These are phyloP conservation scores for Diplocarpon mali DNA, from an alignment of 2,329 filamentous ascomycete species.

Conservation along the genomic window DNA sequence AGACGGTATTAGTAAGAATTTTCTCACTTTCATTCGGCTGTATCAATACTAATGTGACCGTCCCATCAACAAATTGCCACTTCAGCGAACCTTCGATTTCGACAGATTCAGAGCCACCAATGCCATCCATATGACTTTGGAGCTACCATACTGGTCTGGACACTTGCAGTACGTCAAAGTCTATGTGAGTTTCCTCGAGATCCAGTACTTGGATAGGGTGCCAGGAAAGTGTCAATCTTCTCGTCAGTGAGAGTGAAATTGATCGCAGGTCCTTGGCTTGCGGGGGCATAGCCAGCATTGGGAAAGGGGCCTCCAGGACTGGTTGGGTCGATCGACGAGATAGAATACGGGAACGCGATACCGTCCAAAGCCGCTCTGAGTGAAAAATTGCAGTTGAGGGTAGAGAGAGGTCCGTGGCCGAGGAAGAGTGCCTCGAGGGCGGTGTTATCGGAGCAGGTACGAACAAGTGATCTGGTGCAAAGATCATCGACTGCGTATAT, in stretches of 20 bases:
- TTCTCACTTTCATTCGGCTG: neutral
- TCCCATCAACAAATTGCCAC: conserved; percentile 1
- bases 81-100: neutral
- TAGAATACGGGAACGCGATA: neutral
- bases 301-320: neutral
- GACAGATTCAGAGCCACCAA: neutral
- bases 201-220: neutral
- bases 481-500: neutral
- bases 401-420: neutral
- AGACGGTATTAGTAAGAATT: neutral
- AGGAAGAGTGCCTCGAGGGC: neutral
- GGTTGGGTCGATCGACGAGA: neutral
- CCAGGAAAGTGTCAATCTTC: neutral
- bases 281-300: neutral
- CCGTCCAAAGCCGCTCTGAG: neutral
- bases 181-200: neutral
- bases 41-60: neutral
- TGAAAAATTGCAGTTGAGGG: neutral
- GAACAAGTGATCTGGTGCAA: neutral
- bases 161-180: neutral
- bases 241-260: neutral
- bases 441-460: neutral
- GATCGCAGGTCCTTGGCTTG: neutral
- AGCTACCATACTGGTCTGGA: conserved; percentile 1
- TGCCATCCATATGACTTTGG: neutral